phyloP scores from a whole-genome alignment of 208 protist species.

The Acanthamoeba castellanii region DNA sequence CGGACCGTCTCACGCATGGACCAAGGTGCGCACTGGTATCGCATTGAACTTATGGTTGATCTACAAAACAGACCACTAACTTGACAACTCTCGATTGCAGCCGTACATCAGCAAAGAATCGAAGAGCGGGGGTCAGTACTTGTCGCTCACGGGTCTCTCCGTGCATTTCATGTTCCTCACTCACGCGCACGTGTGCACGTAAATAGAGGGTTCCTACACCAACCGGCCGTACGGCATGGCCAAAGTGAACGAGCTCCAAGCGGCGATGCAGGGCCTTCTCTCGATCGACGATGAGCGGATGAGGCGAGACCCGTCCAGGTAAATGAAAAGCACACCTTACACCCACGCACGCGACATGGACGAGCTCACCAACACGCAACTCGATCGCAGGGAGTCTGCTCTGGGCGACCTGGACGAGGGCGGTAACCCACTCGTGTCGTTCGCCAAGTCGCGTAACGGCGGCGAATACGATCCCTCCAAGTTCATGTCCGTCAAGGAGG shows the following conservation, averaged over 20 bases:
- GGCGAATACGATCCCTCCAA: constrained; percentile 74
- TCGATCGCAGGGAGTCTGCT: background rate
- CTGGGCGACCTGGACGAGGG: background rate
- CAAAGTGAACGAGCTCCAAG: constrained; percentile 20
- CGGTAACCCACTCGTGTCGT: constrained; percentile 36
- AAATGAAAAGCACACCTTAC: background rate
- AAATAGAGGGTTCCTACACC: background rate
- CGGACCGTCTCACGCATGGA: constrained; percentile 30
- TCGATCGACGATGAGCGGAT: constrained; percentile 31
- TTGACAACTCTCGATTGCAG: background rate
- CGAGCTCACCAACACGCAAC: background rate
- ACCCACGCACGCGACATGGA: background rate
- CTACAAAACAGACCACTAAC: background rate
- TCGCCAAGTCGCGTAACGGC: constrained; percentile 55
- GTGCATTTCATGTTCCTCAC: background rate
- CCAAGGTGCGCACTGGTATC: background rate
- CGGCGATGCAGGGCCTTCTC: constrained; percentile 47
- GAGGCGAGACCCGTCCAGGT: constrained; percentile 3
- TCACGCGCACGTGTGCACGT: too few species aligned
- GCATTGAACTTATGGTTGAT: background rate
- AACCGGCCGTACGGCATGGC: constrained; percentile 28
- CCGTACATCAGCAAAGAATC: background rate
- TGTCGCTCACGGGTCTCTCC: background rate
- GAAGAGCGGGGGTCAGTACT: background rate
- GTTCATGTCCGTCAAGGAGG: constrained; percentile 71